phyloP scores from a whole-genome alignment of 1,284 basidiomycete species.

The Puccinia brachypodii region DNA sequence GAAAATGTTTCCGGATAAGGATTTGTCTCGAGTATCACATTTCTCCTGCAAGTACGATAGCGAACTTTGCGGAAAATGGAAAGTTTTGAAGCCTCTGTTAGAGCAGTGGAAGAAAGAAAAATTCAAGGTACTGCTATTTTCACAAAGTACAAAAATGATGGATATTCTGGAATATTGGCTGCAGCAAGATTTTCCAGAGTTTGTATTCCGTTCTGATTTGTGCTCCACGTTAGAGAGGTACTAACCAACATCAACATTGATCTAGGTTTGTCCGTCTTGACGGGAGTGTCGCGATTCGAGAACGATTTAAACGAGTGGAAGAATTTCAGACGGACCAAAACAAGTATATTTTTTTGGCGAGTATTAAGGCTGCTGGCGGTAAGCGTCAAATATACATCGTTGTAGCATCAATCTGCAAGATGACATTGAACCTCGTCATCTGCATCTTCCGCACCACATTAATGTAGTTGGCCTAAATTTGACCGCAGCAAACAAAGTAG shows the following conservation, averaged over 20 bases:
- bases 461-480: conserved; percentile 42
- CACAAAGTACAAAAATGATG: conserved; percentile 44
- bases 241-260: background rate
- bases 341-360: conserved; percentile 43
- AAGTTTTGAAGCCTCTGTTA: conserved; percentile 41
- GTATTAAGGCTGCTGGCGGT: conserved; percentile 44
- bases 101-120: conserved; percentile 37
- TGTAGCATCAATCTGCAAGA: background rate
- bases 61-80: conserved; percentile 47
- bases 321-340: conserved; percentile 28
- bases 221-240: background rate
- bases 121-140: conserved; percentile 38
- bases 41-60: conserved; percentile 26
- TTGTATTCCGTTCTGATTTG: background rate
- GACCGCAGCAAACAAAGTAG: conserved; percentile 46
- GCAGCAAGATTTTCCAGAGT: conserved; percentile 45
- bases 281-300: conserved; percentile 26
- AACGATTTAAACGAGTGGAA: conserved; percentile 34
- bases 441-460: background rate
- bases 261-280: conserved; percentile 39
- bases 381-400: background rate
- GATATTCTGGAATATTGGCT: conserved; percentile 43
- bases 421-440: background rate
- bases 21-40: background rate
- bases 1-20: conserved; percentile 39